A percentile compares a stretch with the other conserved stretches of the same genome.
These are phyloP conservation scores for Globisporangium heterothallicum DNA, from an alignment of 352 stramenopile genomes.

Conservation along the genomic window DNA sequence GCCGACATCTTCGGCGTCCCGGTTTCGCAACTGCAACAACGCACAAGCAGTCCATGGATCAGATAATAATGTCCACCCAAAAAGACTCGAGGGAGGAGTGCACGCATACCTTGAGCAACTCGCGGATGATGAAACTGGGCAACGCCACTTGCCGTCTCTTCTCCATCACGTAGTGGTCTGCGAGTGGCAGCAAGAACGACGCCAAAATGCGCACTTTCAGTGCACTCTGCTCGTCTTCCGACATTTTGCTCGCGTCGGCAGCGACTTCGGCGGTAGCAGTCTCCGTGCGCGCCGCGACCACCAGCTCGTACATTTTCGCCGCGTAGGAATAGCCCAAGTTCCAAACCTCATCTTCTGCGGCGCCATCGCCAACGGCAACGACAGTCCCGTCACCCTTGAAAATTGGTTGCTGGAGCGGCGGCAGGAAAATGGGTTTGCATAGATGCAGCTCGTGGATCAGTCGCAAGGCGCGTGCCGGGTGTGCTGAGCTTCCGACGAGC, in stretches of 20 bases:
- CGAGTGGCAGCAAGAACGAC: constrained; percentile 51
- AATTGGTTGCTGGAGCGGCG: constrained; percentile 28
- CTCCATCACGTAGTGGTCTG: constrained; percentile 39
- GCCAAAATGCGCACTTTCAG: constrained; percentile 52
- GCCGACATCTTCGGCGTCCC: constrained; percentile 61
- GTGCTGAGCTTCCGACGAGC: constrained; percentile 56
- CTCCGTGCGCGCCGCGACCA: constrained; percentile 14
- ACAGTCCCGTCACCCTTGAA: constrained; percentile 21
- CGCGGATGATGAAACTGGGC: constrained; percentile 46
- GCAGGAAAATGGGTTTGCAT: constrained; percentile 51
- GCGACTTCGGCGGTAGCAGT: too few species aligned
- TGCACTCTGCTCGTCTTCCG: constrained; percentile 32
- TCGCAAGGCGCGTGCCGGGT: constrained; percentile 50
- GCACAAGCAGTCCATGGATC: neutral
- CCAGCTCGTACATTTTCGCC: constrained; percentile 33
- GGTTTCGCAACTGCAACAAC: constrained; percentile 30
- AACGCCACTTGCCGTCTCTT: constrained; percentile 46
- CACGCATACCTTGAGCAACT: constrained; percentile 46
- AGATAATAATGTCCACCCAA: neutral
- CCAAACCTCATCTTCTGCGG: constrained; percentile 22
- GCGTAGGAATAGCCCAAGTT: constrained; percentile 35
- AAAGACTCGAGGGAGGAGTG: neutral
- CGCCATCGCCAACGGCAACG: constrained; percentile 7
- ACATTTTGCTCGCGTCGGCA: constrained; percentile 25
- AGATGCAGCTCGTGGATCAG: constrained; percentile 53